phyloP scores from a whole-genome alignment of 148 eudicot genomes.

The Bassia scoparia region DNA sequence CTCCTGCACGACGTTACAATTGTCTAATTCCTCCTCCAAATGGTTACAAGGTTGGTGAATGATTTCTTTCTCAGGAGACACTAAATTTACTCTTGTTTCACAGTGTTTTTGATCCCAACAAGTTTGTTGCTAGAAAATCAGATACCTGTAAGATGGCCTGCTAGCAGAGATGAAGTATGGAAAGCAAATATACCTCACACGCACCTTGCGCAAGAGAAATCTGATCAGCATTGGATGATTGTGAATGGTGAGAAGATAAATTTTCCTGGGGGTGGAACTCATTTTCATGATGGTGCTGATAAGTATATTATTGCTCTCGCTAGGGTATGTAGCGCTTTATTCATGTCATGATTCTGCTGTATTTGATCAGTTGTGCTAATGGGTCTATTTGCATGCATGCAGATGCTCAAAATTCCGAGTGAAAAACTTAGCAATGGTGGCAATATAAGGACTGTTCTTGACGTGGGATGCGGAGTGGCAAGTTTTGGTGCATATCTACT shows the following conservation, averaged over 20 bases:
- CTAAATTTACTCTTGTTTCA: background rate
- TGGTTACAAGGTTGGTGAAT: conserved; percentile 38
- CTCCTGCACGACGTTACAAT: conserved; percentile 42
- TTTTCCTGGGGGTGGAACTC: conserved; percentile 55
- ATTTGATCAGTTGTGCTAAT: background rate
- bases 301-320: conserved; percentile 36
- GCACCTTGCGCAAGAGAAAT: conserved; percentile 50
- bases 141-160: conserved; percentile 50
- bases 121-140: conserved; percentile 18
- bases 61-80: background rate
- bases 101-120: background rate
- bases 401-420: conserved; percentile 43
- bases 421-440: conserved; percentile 40
- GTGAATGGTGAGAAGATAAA: conserved; percentile 45
- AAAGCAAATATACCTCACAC: conserved; percentile 51
- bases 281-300: conserved; percentile 45
- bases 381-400: background rate
- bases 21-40: conserved; percentile 50
- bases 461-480: conserved; percentile 52
- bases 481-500: conserved; percentile 52
- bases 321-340: background rate
- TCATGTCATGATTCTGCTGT: background rate
- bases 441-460: conserved; percentile 37
- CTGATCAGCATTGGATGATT: conserved; percentile 53
- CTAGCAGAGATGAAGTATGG: conserved; percentile 53